Conservation (phyloP, 1,284 basidiomycete genomes). For the Boletus sp. region DNA sequence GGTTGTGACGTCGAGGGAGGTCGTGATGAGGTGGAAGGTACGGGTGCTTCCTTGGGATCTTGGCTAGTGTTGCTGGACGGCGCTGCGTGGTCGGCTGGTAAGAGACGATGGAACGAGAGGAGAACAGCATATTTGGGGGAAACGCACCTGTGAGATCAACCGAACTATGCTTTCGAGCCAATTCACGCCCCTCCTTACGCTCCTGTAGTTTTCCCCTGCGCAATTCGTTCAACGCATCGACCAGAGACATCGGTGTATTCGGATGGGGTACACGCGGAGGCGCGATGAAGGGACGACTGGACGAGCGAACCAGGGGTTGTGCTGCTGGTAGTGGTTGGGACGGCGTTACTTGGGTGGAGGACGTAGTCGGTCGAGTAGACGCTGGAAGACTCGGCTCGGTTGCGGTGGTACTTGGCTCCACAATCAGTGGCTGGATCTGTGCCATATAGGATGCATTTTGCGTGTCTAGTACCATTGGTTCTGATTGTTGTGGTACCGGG, state of each 20-base stretch:
- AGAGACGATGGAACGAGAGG: not conserved
- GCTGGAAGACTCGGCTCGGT: not conserved
- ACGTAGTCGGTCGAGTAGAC: not conserved
- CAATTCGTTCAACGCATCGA: constrained; percentile 24
- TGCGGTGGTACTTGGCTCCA: not conserved
- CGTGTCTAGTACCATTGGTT: not conserved
- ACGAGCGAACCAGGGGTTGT: constrained; percentile 7
- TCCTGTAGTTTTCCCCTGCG: constrained; percentile 10
- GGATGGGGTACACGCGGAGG: constrained; percentile 26
- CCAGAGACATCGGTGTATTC: constrained; percentile 17
- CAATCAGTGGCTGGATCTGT: not conserved
- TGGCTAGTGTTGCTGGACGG: not conserved
- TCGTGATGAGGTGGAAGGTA: not conserved
- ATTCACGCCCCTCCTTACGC: not conserved
- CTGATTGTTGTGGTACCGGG: not conserved
- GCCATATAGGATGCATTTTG: not conserved
- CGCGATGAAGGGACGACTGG: constrained; percentile 16
- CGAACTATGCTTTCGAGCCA: not conserved
- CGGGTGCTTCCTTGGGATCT: not conserved
- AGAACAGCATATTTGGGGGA: not conserved
- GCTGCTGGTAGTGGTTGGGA: constrained; percentile 1
- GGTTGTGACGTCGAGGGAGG: constrained; percentile 4
- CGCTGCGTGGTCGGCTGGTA: constrained; percentile 6
- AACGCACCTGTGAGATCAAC: constrained; percentile 3
- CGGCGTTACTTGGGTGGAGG: not conserved